phyloP scores from a whole-genome alignment of 2,329 filamentous ascomycete species.

The Penicillium verrucosum region DNA sequence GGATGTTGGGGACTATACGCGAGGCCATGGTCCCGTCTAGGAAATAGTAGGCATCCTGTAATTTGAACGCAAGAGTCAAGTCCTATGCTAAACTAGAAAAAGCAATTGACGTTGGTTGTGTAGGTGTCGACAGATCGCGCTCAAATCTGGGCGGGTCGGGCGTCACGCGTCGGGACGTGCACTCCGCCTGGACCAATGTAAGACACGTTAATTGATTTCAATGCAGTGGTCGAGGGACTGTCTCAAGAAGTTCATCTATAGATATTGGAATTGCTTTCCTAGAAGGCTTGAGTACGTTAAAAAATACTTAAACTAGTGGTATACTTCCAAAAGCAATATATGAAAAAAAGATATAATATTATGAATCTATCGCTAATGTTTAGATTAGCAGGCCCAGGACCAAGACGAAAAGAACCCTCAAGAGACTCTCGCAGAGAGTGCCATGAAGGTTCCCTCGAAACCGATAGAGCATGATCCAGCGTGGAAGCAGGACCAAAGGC shows the following conservation, averaged over 20 bases:
- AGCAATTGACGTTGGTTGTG: constrained; percentile 6
- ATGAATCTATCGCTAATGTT: constrained; percentile 37
- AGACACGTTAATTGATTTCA: background rate
- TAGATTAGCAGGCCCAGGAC: constrained; percentile 33
- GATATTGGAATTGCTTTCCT: background rate
- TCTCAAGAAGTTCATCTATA: background rate
- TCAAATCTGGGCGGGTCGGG: constrained; percentile 17
- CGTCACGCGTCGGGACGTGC: constrained; percentile 28
- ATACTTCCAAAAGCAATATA: background rate
- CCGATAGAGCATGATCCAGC: constrained; percentile 4
- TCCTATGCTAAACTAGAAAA: constrained; percentile 7
- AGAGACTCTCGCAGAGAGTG: constrained; percentile 5
- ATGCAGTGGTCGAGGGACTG: background rate
- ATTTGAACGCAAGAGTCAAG: background rate
- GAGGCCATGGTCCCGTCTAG: constrained; percentile 38
- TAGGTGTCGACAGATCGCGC: constrained; percentile 12
- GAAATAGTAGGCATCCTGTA: constrained; percentile 22
- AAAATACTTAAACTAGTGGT: background rate
- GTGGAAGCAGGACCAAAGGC: constrained; percentile 1
- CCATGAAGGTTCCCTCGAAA: constrained; percentile 4
- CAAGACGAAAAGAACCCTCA: constrained; percentile 6
- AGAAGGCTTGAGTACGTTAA: background rate
- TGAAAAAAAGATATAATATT: constrained; percentile 11
- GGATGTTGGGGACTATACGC: constrained; percentile 28
- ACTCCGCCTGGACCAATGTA: constrained; percentile 3